phyloP scores from a whole-genome alignment of 495 filamentous ascomycete species.

The Neurospora sp. region DNA sequence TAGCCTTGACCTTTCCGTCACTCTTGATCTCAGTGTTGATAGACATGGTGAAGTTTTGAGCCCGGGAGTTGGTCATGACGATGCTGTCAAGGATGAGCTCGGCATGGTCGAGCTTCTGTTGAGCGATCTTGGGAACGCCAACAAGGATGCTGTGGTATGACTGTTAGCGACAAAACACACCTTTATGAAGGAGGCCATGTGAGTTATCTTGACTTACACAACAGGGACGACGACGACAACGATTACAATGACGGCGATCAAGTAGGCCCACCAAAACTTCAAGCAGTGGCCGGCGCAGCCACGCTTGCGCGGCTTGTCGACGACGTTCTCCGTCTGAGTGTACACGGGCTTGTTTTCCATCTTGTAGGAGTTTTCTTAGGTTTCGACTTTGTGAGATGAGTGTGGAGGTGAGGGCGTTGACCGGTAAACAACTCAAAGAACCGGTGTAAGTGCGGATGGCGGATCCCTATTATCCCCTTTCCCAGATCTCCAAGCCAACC shows the following conservation, averaged over 20 bases:
- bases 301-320: slow-evolving; percentile 14
- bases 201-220: slow-evolving; percentile 46
- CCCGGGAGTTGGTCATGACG: slow-evolving; percentile 46
- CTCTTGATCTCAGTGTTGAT: slow-evolving; percentile 42
- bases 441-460: background rate
- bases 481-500: background rate
- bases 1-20: slow-evolving; percentile 42
- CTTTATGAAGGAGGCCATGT: background rate
- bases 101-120: slow-evolving; percentile 55
- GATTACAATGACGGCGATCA: slow-evolving; percentile 47
- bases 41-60: slow-evolving; percentile 46
- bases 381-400: background rate
- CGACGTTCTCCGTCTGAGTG: slow-evolving; percentile 15
- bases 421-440: background rate
- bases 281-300: slow-evolving; percentile 30
- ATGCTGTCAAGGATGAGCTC: slow-evolving; percentile 50
- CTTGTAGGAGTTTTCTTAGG: background rate
- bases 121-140: slow-evolving; percentile 62
- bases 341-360: slow-evolving; percentile 14
- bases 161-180: background rate
- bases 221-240: slow-evolving; percentile 52
- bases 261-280: slow-evolving; percentile 63
- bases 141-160: slow-evolving; percentile 52
- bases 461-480: background rate
- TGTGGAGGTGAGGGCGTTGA: background rate